phyloP scores from a whole-genome alignment of 73 alveolate species.

The Halteria grandinella region DNA sequence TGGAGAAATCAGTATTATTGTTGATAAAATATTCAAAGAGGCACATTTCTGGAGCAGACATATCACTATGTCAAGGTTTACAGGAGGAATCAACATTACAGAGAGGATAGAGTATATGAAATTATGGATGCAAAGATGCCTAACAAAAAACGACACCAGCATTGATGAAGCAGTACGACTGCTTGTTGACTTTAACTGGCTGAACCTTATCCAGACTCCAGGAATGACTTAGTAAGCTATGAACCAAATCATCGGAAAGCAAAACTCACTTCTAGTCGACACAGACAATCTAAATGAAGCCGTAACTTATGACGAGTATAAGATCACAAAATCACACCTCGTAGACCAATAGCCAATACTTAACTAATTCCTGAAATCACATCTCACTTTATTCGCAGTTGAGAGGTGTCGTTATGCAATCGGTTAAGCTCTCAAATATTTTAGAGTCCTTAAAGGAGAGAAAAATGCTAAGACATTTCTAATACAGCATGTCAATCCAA shows the following conservation, averaged over 20 bases:
- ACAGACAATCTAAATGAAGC: conserved; percentile 1
- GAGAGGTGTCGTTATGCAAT: conserved; percentile 31
- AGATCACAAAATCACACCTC: conserved; percentile 26
- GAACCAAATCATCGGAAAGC: not conserved
- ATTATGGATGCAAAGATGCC: conserved; percentile 23
- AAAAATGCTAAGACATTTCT: not conserved
- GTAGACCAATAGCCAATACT: conserved; percentile 41
- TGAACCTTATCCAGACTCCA: conserved; percentile 25
- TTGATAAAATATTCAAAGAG: conserved; percentile 24
- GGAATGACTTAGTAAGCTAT: not conserved
- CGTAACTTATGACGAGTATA: conserved; percentile 41
- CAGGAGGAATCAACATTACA: conserved; percentile 36
- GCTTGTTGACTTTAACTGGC: conserved; percentile 42
- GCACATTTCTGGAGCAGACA: conserved; percentile 19
- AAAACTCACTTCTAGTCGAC: not conserved
- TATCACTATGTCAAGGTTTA: conserved; percentile 15
- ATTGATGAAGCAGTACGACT: conserved; percentile 19
- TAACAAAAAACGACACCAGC: conserved; percentile 22
- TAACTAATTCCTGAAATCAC: not conserved
- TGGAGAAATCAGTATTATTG: conserved; percentile 16
- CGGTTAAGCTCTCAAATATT: conserved; percentile 36
- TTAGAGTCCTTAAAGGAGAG: conserved; percentile 23
- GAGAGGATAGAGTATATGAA: conserved; percentile 49
- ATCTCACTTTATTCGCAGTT: conserved; percentile 19
- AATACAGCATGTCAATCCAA: conserved; percentile 48